Percentiles rank a stretch among this genome's conserved stretches.
phyloP scores from a whole-genome alignment of 805 yeast species.

The Cyberlindnera amylophila region DNA sequence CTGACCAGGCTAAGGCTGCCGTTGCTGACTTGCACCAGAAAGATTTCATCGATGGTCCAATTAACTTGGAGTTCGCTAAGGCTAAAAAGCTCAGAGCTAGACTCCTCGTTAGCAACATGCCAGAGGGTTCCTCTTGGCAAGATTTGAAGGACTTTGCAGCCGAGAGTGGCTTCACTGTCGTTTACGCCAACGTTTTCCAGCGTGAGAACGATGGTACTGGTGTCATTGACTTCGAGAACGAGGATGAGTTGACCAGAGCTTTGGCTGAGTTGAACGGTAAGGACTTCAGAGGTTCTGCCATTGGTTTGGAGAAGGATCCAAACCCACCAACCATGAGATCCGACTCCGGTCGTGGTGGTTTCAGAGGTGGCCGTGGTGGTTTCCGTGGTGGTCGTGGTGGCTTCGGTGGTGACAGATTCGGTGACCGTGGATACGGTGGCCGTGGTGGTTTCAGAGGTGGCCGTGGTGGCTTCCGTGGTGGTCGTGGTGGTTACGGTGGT shows the following conservation, averaged over 20 bases:
- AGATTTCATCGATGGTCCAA: conserved; percentile 53
- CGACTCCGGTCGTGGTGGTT: conserved; percentile 40
- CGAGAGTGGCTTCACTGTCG: conserved; percentile 64
- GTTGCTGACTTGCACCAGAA: conserved; percentile 71
- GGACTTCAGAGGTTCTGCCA: conserved; percentile 64
- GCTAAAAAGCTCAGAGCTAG: conserved; percentile 62
- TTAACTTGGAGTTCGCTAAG: conserved; percentile 41
- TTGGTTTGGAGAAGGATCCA: conserved; percentile 76
- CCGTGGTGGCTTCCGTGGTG: conserved; percentile 37
- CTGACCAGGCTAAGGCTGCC: conserved; percentile 72
- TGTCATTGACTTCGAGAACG: conserved; percentile 47
- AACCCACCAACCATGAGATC: conserved; percentile 46
- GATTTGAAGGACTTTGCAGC: conserved; percentile 87
- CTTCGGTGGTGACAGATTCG: conserved; percentile 39
- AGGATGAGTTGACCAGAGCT: conserved; percentile 74
- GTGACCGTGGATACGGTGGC: conserved; percentile 33
- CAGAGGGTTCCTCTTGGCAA: conserved; percentile 81
- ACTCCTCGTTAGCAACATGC: conserved; percentile 64
- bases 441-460: conserved; percentile 42
- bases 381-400: conserved; percentile 34
- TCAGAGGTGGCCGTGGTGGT: conserved; percentile 42
- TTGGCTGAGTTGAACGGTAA: conserved; percentile 67
- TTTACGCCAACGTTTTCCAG: conserved; percentile 47
- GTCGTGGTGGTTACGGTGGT: conserved; percentile 41
- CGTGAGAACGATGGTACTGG: conserved; percentile 45